Conservation (phyloP, 495 filamentous ascomycete species). For the Pyrenula aspistea region DNA sequence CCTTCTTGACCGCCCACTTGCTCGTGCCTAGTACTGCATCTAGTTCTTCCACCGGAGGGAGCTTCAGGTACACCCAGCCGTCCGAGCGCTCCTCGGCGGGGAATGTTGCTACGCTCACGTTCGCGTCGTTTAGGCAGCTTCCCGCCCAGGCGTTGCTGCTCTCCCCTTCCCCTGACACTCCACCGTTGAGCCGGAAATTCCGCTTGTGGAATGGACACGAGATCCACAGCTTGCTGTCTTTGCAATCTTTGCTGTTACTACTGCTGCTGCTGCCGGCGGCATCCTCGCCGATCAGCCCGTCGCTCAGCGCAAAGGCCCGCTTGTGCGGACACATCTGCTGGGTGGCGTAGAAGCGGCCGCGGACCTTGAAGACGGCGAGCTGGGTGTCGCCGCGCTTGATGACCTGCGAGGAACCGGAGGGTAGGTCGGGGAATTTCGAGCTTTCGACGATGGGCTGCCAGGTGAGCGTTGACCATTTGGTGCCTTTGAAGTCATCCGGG, state of each 20-base stretch:
- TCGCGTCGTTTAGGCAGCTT: constrained; percentile 63
- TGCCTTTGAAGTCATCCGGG: constrained; percentile 61
- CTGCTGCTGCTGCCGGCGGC: constrained; percentile 16
- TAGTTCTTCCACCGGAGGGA: constrained; percentile 77
- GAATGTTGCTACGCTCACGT: constrained; percentile 78
- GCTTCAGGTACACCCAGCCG: constrained; percentile 73
- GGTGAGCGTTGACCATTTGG: constrained; percentile 58
- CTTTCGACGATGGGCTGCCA: constrained; percentile 82
- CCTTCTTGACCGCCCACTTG: constrained; percentile 73
- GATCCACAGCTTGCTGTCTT: constrained; percentile 58
- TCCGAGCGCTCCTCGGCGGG: constrained; percentile 66
- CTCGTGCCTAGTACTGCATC: constrained; percentile 71
- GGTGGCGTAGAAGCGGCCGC: constrained; percentile 73
- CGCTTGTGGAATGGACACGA: constrained; percentile 89
- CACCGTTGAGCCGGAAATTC: constrained; percentile 69
- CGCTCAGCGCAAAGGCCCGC: constrained; percentile 78
- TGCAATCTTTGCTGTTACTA: constrained; percentile 10
- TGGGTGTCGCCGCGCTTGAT: constrained; percentile 88
- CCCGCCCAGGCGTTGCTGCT: constrained; percentile 35
- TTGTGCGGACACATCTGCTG: constrained; percentile 99
- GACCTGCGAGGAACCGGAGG: constrained; percentile 54
- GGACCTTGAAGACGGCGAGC: constrained; percentile 80
- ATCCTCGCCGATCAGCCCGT: constrained; percentile 78
- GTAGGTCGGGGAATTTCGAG: constrained; percentile 58
- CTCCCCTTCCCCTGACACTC: constrained; percentile 4